Base-by-base conservation (phyloP, 164 flowering plant species). In the Berberis vulgaris region DNA sequence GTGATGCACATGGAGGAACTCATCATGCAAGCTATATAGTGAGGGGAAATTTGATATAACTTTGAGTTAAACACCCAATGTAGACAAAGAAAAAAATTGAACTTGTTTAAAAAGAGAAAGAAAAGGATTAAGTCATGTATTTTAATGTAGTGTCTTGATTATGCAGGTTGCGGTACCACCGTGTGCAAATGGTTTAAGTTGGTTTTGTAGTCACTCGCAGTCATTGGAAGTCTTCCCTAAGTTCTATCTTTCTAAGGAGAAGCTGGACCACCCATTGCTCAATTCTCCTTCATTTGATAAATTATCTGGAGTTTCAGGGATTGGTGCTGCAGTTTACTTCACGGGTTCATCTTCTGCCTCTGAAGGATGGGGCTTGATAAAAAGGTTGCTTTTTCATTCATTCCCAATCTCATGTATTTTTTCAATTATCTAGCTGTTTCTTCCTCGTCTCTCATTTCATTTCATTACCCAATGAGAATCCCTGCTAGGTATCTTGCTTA, bases 131-230 rank as follows among this genome's bases (percentile, higher is more conserved):
- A 26, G 26, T 26, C 26, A 26, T 26, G 26, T 26, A 26, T 26
- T 26, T 26, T 26, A 0, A 26, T 26, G 26, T 26, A 26, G 10
- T 61, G 4, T 66, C 41, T 49, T 45, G 6, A 54, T 7, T 5
- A 40, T 72, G 63, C 71, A 94, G 98, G 86, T 94, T 72, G 84
- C 84, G 49, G 95, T 87, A 61, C 92, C 97, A 41, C 85, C 97
- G 0, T 77, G 88, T 71, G 70, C 90, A 43, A 94, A 86, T 69
- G 86, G 93, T 49, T 74, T 87, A 67, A 65, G 72, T 61, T 94
- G 89, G 93, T 83, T 85, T 69, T 83, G 80, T 64, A 73, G 72
- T 64, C 97, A 86, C 73, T 83, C 87, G 9, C 76, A 77, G 69
- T 72, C 82, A 11, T 78, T 76, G 1, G 75, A 45, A 13, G 85